A percentile compares a stretch with the other conserved stretches of the same genome.
Conservation (phyloP, 2,329 filamentous ascomycete species). For the Pyrenophora graminea region DNA sequence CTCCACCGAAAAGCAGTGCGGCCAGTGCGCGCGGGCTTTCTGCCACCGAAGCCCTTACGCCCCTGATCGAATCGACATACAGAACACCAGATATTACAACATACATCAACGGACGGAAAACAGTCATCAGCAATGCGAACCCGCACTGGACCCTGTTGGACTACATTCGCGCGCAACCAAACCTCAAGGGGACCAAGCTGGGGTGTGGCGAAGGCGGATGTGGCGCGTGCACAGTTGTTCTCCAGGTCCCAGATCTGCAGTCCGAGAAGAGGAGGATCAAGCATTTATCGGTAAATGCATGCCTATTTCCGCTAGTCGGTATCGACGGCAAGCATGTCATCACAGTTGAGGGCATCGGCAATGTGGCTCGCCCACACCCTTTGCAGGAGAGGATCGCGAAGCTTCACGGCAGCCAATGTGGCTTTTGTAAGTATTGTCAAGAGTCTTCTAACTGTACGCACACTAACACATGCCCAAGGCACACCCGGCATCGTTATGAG, state of each 20-base stretch:
- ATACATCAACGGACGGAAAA: slow-evolving; percentile 88
- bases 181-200: slow-evolving; percentile 91
- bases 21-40: slow-evolving; percentile 29
- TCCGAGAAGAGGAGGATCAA: slow-evolving; percentile 81
- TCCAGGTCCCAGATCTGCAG: slow-evolving; percentile 60
- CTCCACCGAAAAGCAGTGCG: slow-evolving; percentile 36
- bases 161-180: slow-evolving; percentile 80
- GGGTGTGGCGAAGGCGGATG: slow-evolving; percentile 95
- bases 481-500: slow-evolving; percentile 95
- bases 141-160: slow-evolving; percentile 90
- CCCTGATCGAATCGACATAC: slow-evolving; percentile 76
- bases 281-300: slow-evolving; percentile 93
- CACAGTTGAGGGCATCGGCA: slow-evolving; percentile 92
- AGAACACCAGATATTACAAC: slow-evolving; percentile 75
- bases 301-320: slow-evolving; percentile 84
- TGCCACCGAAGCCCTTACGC: slow-evolving; percentile 54
- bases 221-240: slow-evolving; percentile 85
- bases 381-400: slow-evolving; percentile 88
- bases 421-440: slow-evolving; percentile 66
- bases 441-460: fast-evolving
- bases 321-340: slow-evolving; percentile 97
- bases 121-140: slow-evolving; percentile 81
- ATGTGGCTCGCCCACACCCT: slow-evolving; percentile 81
- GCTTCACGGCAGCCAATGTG: slow-evolving; percentile 87
- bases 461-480: slow-evolving; percentile 9